Evolutionary conservation across 164 flowering plant species (phyloP), one percentile per base, ranked within the genome.

Genomic region (Nymphaea colorata): DNA sequence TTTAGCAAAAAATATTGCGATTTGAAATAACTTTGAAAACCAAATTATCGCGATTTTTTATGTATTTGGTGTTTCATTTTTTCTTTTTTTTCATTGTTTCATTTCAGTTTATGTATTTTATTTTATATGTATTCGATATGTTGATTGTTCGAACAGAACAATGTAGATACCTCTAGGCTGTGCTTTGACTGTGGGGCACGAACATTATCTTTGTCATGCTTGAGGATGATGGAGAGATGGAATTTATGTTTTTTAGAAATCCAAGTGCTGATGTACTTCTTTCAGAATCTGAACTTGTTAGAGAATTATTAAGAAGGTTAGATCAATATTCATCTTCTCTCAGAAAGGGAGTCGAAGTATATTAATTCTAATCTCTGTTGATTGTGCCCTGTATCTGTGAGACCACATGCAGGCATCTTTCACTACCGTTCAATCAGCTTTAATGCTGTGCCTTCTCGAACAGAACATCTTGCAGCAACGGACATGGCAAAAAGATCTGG

Each of bases 241-340:
- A 89, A 66, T 87, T 89, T 77, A 59, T 89, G 82, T 89, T 89
- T 72, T 89, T 76, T 75, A 84, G 96, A n/a, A 74, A 87, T 75
- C 90, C 96, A 47, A 89, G 92, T 71, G 96, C 96, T 64, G 96
- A 86, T 68, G 87, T 89, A 89, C 90, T 85, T 74, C 81, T 89
- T 53, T 75, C n/a, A 62, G 91, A 85, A 62, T 81, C 85, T 67
- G 92, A 89, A 75, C 87, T 89, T 60, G 84, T 85, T 66, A 53
- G 63, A 42, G 74, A 76, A 64, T 89, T 51, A 74, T 85, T 66
- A 70, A 80, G 74, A 62, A 85, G 87, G 94, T 85, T 71, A 43
- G 53, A 14, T 62, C 18, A 16, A 18, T 65, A 42, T 43, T 42
- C 60, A 17, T 55, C 6, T 67, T 44, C 16, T 16, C n/a, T 43